Base-by-base conservation (phyloP, 805 yeast genomes). In the Candida wancherniae region DNA sequence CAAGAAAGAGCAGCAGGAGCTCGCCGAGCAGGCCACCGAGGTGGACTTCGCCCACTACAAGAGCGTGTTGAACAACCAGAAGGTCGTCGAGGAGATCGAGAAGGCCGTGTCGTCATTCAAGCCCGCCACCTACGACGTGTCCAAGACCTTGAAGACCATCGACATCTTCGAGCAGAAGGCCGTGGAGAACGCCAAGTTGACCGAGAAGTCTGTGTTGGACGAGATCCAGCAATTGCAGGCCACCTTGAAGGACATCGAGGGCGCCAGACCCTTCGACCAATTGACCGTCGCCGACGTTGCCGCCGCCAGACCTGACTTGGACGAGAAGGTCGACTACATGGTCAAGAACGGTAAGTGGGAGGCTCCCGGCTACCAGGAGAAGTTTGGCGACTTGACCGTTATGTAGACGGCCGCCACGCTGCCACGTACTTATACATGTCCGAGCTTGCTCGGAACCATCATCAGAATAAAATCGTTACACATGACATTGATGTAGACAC, bases 341-440 rank as follows among this genome's bases (percentile, higher is more conserved):
- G 87, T 92, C 54, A 77, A 81, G 76, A 81, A 88, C 75, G 95
- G 96, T 68, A 84, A 84, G 73, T 88, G 95, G 94, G 85, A 84
- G 58, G 94, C 88, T 51, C 97, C 97, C 54, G 95, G 96, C 54
- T 92, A 92, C 80, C 80, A 84, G 69, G 97, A 92, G 69, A 92
- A 88, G 80, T 92, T 92, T 65, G 97, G 97, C 67, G 85, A 84
- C 63, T 77, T 90, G 69, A 86, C 90, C 55, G 86, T 87, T 63
- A 92, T 90, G 97, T 75, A 67, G 61, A n/a, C n/a, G n/a, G n/a
- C n/a, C n/a, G n/a, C n/a, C n/a, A n/a, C n/a, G n/a, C n/a, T n/a
- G n/a, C n/a, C n/a, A n/a, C n/a, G n/a, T n/a, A n/a, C n/a, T n/a
- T n/a, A n/a, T n/a, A 35, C 30, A 30, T 20, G 24, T 15, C 26